Conservation (phyloP, 2,329 filamentous ascomycete species). For the Colletotrichum lentis region DNA sequence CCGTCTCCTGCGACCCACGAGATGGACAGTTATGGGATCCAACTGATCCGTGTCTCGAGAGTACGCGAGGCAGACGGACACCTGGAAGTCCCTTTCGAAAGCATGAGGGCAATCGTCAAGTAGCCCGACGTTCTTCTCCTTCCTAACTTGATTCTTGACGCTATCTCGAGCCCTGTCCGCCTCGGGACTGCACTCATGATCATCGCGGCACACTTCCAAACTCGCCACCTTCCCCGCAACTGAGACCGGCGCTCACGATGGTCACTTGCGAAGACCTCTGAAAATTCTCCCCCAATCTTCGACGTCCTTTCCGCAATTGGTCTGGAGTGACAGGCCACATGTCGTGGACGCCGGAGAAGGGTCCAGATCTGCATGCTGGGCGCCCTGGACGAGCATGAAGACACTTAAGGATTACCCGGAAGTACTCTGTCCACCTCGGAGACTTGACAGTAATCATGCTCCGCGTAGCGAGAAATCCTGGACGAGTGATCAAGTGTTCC, state of each 20-base stretch:
- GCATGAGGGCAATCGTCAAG: conserved; percentile 16
- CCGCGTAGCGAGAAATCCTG: neutral
- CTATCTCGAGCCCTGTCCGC: conserved; percentile 17
- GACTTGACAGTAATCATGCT: neutral
- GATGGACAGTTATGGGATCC: conserved; percentile 23
- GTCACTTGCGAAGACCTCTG: conserved; percentile 26
- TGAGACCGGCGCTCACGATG: conserved; percentile 26
- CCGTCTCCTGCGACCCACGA: conserved; percentile 15
- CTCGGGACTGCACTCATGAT: conserved; percentile 18
- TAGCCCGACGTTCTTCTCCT: conserved; percentile 29
- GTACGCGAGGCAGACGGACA: neutral
- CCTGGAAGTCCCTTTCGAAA: conserved; percentile 3
- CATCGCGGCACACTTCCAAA: conserved; percentile 19
- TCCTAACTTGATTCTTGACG: conserved; percentile 23
- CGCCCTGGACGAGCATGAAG: neutral
- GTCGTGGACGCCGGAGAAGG: conserved; percentile 22
- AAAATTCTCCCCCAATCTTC: neutral
- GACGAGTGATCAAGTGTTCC: neutral
- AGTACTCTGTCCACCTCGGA: conserved; percentile 4
- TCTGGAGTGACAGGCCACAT: conserved; percentile 12
- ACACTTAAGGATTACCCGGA: conserved; percentile 14
- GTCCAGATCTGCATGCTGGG: conserved; percentile 14
- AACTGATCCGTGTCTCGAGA: conserved; percentile 14
- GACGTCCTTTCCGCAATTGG: conserved; percentile 23
- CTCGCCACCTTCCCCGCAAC: conserved; percentile 36